Evolutionary conservation across 495 filamentous ascomycete genomes (phyloP).

Genomic region (Oidiodendron maius): DNA sequence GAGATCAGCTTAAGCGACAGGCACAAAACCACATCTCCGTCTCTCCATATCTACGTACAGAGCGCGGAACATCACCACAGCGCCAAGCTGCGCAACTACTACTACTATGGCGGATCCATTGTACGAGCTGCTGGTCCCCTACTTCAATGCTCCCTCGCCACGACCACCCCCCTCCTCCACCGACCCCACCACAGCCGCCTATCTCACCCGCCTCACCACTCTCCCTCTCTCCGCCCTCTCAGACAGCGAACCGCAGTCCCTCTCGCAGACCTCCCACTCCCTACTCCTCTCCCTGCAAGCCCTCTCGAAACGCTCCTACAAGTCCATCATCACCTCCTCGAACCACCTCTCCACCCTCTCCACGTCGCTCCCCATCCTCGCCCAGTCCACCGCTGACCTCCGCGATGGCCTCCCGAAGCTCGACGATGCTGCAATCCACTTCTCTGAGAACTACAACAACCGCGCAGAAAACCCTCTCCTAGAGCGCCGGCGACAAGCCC

Average conservation of each 20-base stretch:
- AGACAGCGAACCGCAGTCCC: slow-evolving; percentile 69
- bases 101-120: slow-evolving; percentile 61
- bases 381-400: slow-evolving; percentile 55
- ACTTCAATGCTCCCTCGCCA: slow-evolving; percentile 39
- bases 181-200: slow-evolving; percentile 51
- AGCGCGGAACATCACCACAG: background rate
- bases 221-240: slow-evolving; percentile 69
- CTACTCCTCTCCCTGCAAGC: slow-evolving; percentile 82
- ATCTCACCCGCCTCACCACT: slow-evolving; percentile 75
- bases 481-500: slow-evolving; percentile 69
- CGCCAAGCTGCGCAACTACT: background rate
- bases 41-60: too few species aligned
- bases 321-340: slow-evolving; percentile 75
- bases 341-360: slow-evolving; percentile 68
- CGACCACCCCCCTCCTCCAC: slow-evolving; percentile 26
- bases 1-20: too few species aligned
- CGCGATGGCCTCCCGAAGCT: slow-evolving; percentile 69
- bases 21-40: too few species aligned
- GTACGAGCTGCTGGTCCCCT: slow-evolving; percentile 65
- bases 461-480: slow-evolving; percentile 67
- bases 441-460: slow-evolving; percentile 78
- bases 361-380: slow-evolving; percentile 60
- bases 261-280: slow-evolving; percentile 74
- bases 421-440: slow-evolving; percentile 70
- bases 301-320: slow-evolving; percentile 88